phyloP scores from a whole-genome alignment of 306 rosid species.

The Vigna unguiculata region DNA sequence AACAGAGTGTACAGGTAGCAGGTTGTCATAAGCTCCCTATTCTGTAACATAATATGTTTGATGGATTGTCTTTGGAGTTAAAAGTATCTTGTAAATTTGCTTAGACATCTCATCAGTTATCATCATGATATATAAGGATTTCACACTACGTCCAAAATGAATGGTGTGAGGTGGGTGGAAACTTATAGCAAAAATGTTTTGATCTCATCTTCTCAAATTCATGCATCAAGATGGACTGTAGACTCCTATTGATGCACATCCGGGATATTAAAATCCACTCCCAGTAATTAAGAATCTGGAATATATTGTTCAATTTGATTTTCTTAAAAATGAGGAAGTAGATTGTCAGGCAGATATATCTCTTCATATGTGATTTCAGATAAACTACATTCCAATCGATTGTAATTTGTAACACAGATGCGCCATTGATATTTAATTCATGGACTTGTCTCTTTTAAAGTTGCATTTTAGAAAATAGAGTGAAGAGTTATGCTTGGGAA shows the following conservation, averaged over 20 bases:
- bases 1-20: not conserved
- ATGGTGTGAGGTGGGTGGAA: not conserved
- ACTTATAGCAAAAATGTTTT: not conserved
- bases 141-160: constrained; percentile 13
- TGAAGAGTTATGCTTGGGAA: not conserved
- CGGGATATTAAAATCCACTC: constrained; percentile 24
- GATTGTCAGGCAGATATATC: not conserved
- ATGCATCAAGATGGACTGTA: constrained; percentile 12
- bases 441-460: not conserved
- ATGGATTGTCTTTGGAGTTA: constrained; percentile 30
- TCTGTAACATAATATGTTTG: not conserved
- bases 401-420: not conserved
- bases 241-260: constrained; percentile 9
- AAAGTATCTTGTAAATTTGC: constrained; percentile 18
- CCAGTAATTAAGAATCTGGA: not conserved
- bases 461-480: not conserved
- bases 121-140: constrained; percentile 15
- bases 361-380: constrained; percentile 14
- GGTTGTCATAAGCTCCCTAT: constrained; percentile 18
- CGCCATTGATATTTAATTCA: constrained; percentile 12
- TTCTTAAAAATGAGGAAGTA: constrained; percentile 9
- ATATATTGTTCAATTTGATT: constrained; percentile 9
- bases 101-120: constrained; percentile 21
- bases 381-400: not conserved
- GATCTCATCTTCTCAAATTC: constrained; percentile 13